phyloP scores from a whole-genome alignment of 805 yeast genomes.

The Gaillardinia entomophila region DNA sequence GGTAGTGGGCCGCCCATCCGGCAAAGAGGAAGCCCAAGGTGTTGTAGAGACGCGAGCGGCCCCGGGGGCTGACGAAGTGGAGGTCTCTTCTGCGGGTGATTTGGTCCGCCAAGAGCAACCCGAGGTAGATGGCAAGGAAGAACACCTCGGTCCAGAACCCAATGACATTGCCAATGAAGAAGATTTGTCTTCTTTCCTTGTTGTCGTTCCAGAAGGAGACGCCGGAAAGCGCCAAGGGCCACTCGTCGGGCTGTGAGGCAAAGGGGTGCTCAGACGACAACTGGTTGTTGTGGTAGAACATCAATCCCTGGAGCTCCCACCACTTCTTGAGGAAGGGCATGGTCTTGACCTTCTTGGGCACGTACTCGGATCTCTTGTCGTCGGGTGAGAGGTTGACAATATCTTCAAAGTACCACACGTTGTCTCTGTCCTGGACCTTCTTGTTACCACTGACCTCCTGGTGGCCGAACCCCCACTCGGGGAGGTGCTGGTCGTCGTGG shows the following conservation, averaged over 20 bases:
- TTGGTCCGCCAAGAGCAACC: conserved; percentile 67
- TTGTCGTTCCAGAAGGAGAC: conserved; percentile 93
- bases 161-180: conserved; percentile 80
- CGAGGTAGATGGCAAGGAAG: conserved; percentile 56
- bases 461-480: conserved; percentile 93
- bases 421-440: conserved; percentile 59
- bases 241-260: conserved; percentile 83
- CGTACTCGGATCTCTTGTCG: conserved; percentile 58
- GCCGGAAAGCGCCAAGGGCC: conserved; percentile 90
- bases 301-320: conserved; percentile 78
- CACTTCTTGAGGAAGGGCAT: conserved; percentile 81
- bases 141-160: conserved; percentile 86
- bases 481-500: conserved; percentile 73
- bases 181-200: conserved; percentile 65
- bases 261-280: conserved; percentile 88
- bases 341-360: conserved; percentile 56
- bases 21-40: conserved; percentile 77
- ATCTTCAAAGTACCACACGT: conserved; percentile 70
- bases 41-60: conserved; percentile 69
- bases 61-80: conserved; percentile 47
- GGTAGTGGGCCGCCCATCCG: conserved; percentile 86
- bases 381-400: conserved; percentile 49
- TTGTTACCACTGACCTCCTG: conserved; percentile 96
- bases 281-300: conserved; percentile 91
- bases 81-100: conserved; percentile 69